These are phyloP conservation scores for Trebouxiophyceae sp. DNA, from an alignment of 163 green algal genomes.

Conservation along the genomic window DNA sequence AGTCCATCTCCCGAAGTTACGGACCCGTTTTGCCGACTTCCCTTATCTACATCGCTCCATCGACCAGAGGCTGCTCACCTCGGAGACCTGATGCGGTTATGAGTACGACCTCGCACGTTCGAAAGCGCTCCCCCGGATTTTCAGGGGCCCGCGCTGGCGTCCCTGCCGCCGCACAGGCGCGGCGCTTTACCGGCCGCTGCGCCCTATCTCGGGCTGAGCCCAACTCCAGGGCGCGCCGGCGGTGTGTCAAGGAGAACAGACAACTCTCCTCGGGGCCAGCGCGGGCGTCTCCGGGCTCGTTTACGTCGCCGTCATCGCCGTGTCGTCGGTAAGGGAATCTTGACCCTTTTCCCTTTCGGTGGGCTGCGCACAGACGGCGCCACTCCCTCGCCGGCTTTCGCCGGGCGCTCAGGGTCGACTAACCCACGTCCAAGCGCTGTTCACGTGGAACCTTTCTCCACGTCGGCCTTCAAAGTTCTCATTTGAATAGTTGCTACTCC, in stretches of 20 bases:
- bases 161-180: constrained; percentile 75
- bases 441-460: constrained; percentile 94
- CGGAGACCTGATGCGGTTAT: constrained; percentile 94
- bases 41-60: constrained; percentile 94
- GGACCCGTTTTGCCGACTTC: constrained; percentile 93
- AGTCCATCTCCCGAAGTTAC: constrained; percentile 95
- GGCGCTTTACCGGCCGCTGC: constrained; percentile 76
- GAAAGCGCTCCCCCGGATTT: constrained; percentile 77
- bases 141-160: constrained; percentile 78
- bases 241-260: constrained; percentile 96
- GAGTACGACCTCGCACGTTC: constrained; percentile 81
- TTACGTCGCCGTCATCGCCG: constrained; percentile 77
- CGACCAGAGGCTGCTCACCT: constrained; percentile 90
- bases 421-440: constrained; percentile 93
- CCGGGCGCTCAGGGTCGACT: constrained; percentile 91
- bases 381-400: constrained; percentile 83
- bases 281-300: constrained; percentile 71
- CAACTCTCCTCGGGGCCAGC: constrained; percentile 80
- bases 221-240: constrained; percentile 78
- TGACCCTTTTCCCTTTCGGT: constrained; percentile 91
- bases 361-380: constrained; percentile 56
- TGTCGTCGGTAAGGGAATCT: constrained; percentile 88
- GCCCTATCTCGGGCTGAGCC: constrained; percentile 84
- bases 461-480: constrained; percentile 92
- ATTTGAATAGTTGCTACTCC: constrained; percentile 95